These are phyloP conservation scores for Penicillium diatomitis DNA, from an alignment of 495 filamentous ascomycete genomes.

Conservation along the genomic window DNA sequence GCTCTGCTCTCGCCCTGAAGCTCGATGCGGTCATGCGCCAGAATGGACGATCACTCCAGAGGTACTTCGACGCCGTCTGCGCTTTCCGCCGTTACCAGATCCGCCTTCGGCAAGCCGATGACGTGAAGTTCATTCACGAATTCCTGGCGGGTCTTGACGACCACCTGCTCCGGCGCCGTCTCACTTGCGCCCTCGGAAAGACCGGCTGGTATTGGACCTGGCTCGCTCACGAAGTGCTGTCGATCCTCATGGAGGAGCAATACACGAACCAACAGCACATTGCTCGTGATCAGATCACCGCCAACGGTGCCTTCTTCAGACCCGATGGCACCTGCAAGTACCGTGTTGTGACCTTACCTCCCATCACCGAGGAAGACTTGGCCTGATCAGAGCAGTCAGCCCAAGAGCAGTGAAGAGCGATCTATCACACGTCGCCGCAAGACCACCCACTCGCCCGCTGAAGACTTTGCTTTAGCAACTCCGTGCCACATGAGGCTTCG, in stretches of 20 bases:
- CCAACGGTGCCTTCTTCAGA: conserved; percentile 8
- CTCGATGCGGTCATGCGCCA: conserved; percentile 3
- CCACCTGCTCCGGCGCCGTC: conserved; percentile 6
- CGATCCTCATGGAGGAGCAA: conserved; percentile 6
- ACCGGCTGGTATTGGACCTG: conserved; percentile 5
- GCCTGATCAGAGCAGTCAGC: conserved; percentile 1
- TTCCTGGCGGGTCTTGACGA: conserved; percentile 9
- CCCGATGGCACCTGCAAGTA: conserved; percentile 5
- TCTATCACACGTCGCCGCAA: neutral
- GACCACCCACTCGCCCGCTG: too few species aligned
- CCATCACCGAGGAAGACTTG: conserved; percentile 12
- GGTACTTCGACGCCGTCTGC: conserved; percentile 6
- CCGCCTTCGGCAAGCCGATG: neutral
- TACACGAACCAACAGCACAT: conserved; percentile 11
- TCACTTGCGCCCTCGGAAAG: conserved; percentile 7
- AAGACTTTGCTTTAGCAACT: neutral
- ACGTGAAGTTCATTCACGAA: neutral
- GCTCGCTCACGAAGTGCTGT: conserved; percentile 4
- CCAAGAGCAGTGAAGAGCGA: neutral
- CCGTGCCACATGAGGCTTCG: neutral
- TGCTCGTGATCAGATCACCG: conserved; percentile 5
- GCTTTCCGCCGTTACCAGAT: neutral
- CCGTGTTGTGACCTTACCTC: conserved; percentile 3
- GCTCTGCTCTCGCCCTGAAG: neutral
- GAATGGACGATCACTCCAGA: conserved; percentile 1